Conservation (phyloP, 2,329 filamentous ascomycete species). For the Cercospora zeina region DNA sequence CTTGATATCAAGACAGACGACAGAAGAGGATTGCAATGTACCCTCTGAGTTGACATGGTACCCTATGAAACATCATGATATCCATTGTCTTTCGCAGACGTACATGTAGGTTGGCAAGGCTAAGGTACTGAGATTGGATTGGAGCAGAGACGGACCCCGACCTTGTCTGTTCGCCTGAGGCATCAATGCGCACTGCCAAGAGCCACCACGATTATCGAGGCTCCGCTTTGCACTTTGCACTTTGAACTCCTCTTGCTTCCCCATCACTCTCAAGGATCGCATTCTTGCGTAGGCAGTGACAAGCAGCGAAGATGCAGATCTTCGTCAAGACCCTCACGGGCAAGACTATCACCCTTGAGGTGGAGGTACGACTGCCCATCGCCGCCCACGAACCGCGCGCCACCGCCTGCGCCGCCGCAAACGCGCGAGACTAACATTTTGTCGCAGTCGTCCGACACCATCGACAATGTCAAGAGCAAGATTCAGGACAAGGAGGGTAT, state of each 20-base stretch:
- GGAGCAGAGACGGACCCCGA: background rate
- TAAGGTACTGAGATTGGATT: no score
- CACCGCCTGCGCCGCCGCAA: constrained; percentile 3
- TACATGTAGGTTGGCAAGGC: no score
- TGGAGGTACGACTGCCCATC: constrained; percentile 59
- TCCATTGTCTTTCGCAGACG: no score
- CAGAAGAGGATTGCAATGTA: no score
- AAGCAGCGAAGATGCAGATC: constrained; percentile 69
- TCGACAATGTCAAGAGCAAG: constrained; percentile 99
- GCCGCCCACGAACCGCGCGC: constrained; percentile 8
- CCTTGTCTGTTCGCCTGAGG: constrained; percentile 1
- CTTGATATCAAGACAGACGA: background rate
- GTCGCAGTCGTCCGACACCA: constrained; percentile 81
- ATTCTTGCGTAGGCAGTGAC: constrained; percentile 15
- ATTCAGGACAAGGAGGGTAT: constrained; percentile 98
- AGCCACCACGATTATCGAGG: constrained; percentile 12
- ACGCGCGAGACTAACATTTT: constrained; percentile 4
- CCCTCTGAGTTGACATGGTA: no score
- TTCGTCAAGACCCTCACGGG: constrained; percentile 99
- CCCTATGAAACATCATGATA: no score
- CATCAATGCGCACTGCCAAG: background rate
- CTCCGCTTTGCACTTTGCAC: constrained; percentile 2
- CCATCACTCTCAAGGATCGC: constrained; percentile 19
- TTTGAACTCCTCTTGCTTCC: constrained; percentile 12
- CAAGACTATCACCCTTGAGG: constrained; percentile 99